Conservation (phyloP, 305 asterid species). For the Solanum chacoense region DNA sequence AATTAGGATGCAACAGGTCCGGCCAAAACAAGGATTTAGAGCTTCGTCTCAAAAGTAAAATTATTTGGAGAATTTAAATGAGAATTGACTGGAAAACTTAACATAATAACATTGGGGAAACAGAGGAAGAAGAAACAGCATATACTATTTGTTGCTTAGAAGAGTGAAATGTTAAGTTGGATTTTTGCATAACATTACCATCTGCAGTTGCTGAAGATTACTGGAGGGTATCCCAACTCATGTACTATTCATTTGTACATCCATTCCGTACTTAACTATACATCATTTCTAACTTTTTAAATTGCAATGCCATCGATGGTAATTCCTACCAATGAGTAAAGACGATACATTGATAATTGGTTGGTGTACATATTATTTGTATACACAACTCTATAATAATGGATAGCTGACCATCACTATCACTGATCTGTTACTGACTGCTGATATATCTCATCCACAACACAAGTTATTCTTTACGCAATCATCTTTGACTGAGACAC, state of each 20-base stretch:
- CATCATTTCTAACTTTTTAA: not conserved
- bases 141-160: not conserved
- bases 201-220: not conserved
- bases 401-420: not conserved
- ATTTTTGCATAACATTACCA: not conserved
- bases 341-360: not conserved
- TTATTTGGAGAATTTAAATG: not conserved
- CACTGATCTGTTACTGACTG: not conserved
- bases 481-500: not conserved
- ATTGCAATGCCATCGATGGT: not conserved
- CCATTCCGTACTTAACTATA: not conserved
- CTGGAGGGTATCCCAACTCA: not conserved
- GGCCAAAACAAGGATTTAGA: not conserved
- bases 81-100: not conserved
- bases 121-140: not conserved
- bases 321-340: not conserved
- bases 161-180: not conserved
- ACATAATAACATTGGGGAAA: not conserved
- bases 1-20: not conserved
- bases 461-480: not conserved
- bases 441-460: not conserved
- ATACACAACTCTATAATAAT: not conserved
- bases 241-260: not conserved
- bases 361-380: not conserved
- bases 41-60: not conserved